A percentile compares a stretch with the other conserved stretches of the same genome.
Conservation (phyloP, 2,329 filamentous ascomycete species). For the Trichoderma koningii region DNA sequence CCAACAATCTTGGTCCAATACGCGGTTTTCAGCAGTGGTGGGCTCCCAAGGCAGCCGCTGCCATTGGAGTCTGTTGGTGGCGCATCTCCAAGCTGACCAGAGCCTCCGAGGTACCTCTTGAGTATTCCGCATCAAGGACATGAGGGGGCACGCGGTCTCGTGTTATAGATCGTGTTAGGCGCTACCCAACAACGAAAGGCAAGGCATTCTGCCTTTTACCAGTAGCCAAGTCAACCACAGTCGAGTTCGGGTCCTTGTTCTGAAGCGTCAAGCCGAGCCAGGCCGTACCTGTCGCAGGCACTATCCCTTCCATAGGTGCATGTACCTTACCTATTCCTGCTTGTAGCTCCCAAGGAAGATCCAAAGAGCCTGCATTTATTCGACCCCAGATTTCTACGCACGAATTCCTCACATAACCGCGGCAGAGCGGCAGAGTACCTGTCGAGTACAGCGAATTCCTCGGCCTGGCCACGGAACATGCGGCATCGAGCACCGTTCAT, state of each 20-base stretch:
- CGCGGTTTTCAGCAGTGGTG: background rate
- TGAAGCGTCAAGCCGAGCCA: background rate
- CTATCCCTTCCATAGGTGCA: background rate
- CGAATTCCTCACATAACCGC: background rate
- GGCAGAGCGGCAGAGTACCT: background rate
- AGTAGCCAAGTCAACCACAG: background rate
- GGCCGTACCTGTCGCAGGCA: background rate
- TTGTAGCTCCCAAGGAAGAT: background rate
- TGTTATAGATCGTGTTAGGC: background rate
- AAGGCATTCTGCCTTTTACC: slow-evolving; percentile 6
- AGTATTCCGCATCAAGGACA: background rate
- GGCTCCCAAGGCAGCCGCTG: slow-evolving; percentile 8
- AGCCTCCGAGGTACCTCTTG: slow-evolving; percentile 11
- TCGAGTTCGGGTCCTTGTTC: background rate
- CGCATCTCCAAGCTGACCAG: slow-evolving; percentile 21
- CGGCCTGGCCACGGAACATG: background rate
- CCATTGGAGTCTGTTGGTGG: slow-evolving; percentile 23
- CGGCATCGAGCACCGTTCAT: slow-evolving; percentile 18
- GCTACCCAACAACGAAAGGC: background rate
- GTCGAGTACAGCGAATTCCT: background rate
- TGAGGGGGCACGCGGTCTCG: background rate
- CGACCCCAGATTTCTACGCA: background rate
- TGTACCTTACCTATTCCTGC: background rate
- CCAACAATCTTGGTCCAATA: background rate
- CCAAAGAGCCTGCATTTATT: background rate